Evolutionary conservation across 2,329 filamentous ascomycete genomes (phyloP).

Genomic region (Macrophomina pseudophaseolina): DNA sequence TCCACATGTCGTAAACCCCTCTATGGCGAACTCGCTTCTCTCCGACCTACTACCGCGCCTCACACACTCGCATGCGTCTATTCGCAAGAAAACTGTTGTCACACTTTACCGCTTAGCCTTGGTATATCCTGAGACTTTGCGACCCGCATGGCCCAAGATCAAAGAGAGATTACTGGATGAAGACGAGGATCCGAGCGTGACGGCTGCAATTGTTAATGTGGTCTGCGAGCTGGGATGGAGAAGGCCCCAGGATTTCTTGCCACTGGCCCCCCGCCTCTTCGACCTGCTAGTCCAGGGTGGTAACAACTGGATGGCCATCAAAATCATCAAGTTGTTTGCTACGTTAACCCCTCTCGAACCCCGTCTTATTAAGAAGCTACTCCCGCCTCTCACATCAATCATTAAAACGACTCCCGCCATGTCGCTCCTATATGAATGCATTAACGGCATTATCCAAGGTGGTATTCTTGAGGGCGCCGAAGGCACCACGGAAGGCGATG

Average conservation of each 20-base stretch:
- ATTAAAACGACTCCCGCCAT: constrained; percentile 95
- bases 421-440: constrained; percentile 98
- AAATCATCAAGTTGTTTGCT: constrained; percentile 97
- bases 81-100: constrained; percentile 95
- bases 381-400: constrained; percentile 88
- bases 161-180: constrained; percentile 92
- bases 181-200: constrained; percentile 88
- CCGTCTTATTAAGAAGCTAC: constrained; percentile 84
- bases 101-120: constrained; percentile 91
- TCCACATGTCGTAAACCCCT: constrained; percentile 93
- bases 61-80: constrained; percentile 80
- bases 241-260: constrained; percentile 89
- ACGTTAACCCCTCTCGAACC: constrained; percentile 92
- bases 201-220: constrained; percentile 94
- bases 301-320: constrained; percentile 99
- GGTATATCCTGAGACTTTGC: constrained; percentile 93
- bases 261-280: constrained; percentile 88
- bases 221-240: constrained; percentile 96
- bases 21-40: constrained; percentile 86
- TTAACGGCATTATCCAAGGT: constrained; percentile 97
- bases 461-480: constrained; percentile 87
- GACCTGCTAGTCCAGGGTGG: constrained; percentile 88
- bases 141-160: constrained; percentile 95
- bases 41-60: constrained; percentile 85
- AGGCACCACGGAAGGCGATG: constrained; percentile 80